Evolutionary conservation across 2,329 filamentous ascomycete genomes (phyloP).

Genomic region (Blastomyces parvus): DNA sequence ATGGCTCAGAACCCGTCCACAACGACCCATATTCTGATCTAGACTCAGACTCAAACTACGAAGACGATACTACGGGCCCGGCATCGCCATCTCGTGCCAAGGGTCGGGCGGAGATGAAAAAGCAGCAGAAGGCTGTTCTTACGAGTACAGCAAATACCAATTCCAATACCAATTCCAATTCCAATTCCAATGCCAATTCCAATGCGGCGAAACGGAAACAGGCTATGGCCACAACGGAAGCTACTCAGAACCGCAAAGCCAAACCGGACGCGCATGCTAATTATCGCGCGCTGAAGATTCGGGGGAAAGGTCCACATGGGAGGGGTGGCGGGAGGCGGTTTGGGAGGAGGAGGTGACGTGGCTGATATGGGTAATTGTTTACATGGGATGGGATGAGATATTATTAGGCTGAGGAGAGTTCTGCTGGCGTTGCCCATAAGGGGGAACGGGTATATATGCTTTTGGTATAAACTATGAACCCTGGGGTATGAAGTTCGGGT

Average conservation of each 20-base stretch:
- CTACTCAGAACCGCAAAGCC: conserved; percentile 29
- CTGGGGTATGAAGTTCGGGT: too few relatives aligned
- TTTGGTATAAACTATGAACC: too few relatives aligned
- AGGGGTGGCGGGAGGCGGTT: conserved; percentile 31
- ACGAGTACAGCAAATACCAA: too few relatives aligned
- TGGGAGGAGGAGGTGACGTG: conserved; percentile 23
- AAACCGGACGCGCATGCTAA: conserved; percentile 41
- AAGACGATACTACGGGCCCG: conserved; percentile 12
- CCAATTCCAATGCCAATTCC: conserved; percentile 9
- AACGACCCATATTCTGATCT: conserved; percentile 17
- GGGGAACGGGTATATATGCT: neutral
- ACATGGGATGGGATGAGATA: neutral
- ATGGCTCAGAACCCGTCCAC: conserved; percentile 20
- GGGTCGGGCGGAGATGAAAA: conserved; percentile 19
- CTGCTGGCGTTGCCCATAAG: too few relatives aligned
- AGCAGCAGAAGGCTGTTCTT: conserved; percentile 21
- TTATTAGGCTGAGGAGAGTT: too few relatives aligned
- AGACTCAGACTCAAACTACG: conserved; percentile 21
- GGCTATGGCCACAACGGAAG: conserved; percentile 13
- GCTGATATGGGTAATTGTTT: conserved; percentile 7
- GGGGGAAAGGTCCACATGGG: conserved; percentile 26
- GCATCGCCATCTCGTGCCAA: conserved; percentile 21
- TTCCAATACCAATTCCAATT: conserved; percentile 20
- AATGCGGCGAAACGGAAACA: conserved; percentile 14
- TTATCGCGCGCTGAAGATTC: conserved; percentile 40